A percentile compares a stretch with the other conserved stretches of the same genome.
Conservation (phyloP, 2,329 filamentous ascomycete species). For the Pestalotiopsis sp. region DNA sequence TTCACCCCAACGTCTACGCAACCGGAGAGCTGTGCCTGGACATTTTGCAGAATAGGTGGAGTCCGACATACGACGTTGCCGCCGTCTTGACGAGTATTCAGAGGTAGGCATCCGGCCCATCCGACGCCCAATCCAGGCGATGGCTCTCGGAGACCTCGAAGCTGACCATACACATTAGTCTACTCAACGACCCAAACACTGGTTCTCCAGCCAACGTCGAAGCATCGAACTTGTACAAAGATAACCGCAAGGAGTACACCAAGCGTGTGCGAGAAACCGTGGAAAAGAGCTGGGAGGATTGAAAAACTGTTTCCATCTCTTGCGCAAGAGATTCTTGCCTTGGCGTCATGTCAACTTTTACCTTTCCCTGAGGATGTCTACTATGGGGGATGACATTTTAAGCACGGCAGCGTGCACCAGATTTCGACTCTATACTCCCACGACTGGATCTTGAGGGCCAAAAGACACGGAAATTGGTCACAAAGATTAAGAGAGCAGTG, state of each 20-base stretch:
- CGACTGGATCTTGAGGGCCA: not conserved
- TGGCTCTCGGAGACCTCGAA: no score
- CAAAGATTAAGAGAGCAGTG: not conserved
- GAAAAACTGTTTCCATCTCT: constrained; percentile 3
- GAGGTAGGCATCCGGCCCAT: constrained; percentile 58
- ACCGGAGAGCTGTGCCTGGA: constrained; percentile 96
- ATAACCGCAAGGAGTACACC: constrained; percentile 94
- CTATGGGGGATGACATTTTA: not conserved
- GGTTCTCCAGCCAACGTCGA: constrained; percentile 97
- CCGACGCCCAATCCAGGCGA: not conserved
- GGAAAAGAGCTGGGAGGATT: constrained; percentile 99
- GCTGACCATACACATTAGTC: constrained; percentile 48
- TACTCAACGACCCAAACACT: constrained; percentile 98
- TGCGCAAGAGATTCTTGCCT: not conserved
- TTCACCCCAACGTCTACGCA: constrained; percentile 97
- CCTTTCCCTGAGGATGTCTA: not conserved
- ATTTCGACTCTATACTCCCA: not conserved
- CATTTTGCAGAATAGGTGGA: constrained; percentile 97
- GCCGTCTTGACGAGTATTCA: constrained; percentile 97
- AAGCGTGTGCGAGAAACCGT: constrained; percentile 96
- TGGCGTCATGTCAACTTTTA: not conserved
- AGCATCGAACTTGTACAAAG: constrained; percentile 97
- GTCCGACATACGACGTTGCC: constrained; percentile 96
- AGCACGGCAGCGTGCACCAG: not conserved
- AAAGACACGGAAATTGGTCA: not conserved